Conservation (phyloP, 805 yeast species). For the Kodamaea kakaduensis region DNA sequence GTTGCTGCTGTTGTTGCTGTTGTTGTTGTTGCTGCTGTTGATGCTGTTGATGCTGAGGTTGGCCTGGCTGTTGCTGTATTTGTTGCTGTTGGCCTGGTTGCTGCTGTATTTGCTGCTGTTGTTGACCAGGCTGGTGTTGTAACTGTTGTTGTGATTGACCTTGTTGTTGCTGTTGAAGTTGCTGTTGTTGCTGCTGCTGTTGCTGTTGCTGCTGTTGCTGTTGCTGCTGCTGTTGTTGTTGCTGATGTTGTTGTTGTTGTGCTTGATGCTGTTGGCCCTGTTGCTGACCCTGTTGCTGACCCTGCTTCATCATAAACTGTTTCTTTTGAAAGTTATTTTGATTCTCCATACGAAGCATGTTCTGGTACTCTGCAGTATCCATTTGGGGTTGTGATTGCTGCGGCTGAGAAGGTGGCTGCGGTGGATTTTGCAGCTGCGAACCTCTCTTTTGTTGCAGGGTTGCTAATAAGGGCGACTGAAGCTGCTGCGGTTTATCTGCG, state of each 20-base stretch:
- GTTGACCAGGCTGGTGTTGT: slow-evolving; percentile 13
- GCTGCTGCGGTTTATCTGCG: slow-evolving; percentile 1
- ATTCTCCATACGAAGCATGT: slow-evolving; percentile 14
- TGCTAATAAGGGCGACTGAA: slow-evolving; percentile 10
- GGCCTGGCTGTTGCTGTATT: slow-evolving; percentile 2
- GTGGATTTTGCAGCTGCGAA: not conserved
- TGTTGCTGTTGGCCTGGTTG: slow-evolving; percentile 1
- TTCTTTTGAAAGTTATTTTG: slow-evolving; percentile 16
- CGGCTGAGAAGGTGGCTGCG: not conserved
- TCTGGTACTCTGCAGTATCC: slow-evolving; percentile 23
- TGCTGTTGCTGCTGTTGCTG: slow-evolving; percentile 12
- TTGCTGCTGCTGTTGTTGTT: slow-evolving; percentile 12
- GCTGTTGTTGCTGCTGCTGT: not conserved
- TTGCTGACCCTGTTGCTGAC: slow-evolving; percentile 14
- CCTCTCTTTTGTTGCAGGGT: slow-evolving; percentile 1
- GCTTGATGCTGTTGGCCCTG: slow-evolving; percentile 6
- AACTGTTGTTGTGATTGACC: slow-evolving; percentile 16
- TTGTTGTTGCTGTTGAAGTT: slow-evolving; percentile 8
- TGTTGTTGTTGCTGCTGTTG: no score
- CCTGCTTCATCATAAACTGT: slow-evolving; percentile 15
- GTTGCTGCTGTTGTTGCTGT: no score
- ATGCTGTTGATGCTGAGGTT: slow-evolving; percentile 7
- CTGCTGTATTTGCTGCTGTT: not conserved
- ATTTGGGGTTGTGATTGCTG: slow-evolving; percentile 8
- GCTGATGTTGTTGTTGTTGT: slow-evolving; percentile 4